Base-by-base conservation (phyloP, 306 rosid species). In the Mimosa bimucronata region DNA sequence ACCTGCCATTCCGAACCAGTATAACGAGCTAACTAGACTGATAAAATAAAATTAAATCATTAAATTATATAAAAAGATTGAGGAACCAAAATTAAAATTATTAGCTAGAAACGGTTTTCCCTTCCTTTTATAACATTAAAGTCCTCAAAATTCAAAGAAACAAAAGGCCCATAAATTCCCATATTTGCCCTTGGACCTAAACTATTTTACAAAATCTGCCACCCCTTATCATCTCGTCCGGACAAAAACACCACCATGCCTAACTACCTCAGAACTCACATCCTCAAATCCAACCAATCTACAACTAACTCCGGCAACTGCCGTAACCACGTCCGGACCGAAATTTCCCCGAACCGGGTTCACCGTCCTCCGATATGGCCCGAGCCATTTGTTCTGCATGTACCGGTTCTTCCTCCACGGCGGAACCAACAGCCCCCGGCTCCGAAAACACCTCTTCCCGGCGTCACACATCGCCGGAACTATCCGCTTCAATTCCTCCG, bases 351-450 rank as follows among this genome's bases (percentile, higher is more conserved):
- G 89, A 40, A 84, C 80, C 68, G 74, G 89, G 82, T 86, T 92
- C n/a, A 73, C 31, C 0, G 95, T 91, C 58, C 95, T 86, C 5
- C 85, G 79, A 81, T 94, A 88, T 13, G 97, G 81, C 14, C 83
- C 95, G 57, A 92, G 91, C 97, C 97, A 94, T 57, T 92, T 94
- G 41, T 87, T 91, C 58, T 89, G 92, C 89, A 92, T 88, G 78
- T 91, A 94, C 23, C 90, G 90, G 70, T 90, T 87, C 69, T 88
- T 94, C 18, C 97, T 85, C 98, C 97, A 94, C 16, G 98, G 98
- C 40, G 98, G 97, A 52, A 94, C 61, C 0, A 86, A 67, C 0
- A 91, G 83, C 9, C 86, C 90, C 10, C 80, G 75, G 67, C 85
- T 84, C 64, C 83, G 82, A 2, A 94, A 75, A n/a, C 97, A 90